phyloP scores from a whole-genome alignment of 306 rosid genomes.

The Cucurbita ficifolia region DNA sequence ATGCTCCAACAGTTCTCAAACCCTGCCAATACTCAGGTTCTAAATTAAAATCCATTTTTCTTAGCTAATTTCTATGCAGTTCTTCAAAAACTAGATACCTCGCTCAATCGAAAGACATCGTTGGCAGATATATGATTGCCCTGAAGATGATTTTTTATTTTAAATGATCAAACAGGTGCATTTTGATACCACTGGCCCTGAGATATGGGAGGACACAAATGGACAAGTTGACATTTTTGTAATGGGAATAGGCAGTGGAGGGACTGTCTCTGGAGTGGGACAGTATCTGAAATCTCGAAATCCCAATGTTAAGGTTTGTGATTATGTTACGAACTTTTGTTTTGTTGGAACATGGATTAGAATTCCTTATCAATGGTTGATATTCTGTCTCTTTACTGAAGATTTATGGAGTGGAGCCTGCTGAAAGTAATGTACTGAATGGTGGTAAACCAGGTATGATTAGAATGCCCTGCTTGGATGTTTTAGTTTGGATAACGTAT shows the following conservation, averaged over 20 bases:
- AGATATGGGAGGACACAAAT: constrained; percentile 92
- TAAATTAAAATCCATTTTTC: background rate
- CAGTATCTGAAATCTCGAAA: constrained; percentile 80
- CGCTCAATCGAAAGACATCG: background rate
- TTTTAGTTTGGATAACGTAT: background rate
- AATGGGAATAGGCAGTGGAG: constrained; percentile 98
- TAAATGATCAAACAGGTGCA: constrained; percentile 41
- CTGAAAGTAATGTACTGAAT: constrained; percentile 74
- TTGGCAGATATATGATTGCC: background rate
- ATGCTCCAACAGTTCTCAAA: constrained; percentile 88
- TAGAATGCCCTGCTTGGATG: background rate
- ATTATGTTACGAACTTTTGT: background rate
- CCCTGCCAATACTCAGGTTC: constrained; percentile 68
- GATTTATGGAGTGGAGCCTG: constrained; percentile 88
- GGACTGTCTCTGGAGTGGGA: constrained; percentile 92
- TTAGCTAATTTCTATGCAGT: background rate
- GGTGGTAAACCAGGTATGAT: constrained; percentile 86
- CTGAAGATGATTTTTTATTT: background rate
- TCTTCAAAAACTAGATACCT: background rate
- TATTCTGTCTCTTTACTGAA: constrained; percentile 5
- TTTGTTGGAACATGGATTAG: background rate
- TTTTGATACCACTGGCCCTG: constrained; percentile 97
- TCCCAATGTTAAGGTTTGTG: constrained; percentile 68
- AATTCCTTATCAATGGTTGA: constrained; percentile 5
- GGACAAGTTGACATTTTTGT: constrained; percentile 93